Base-by-base conservation (phyloP, 2,329 filamentous ascomycete genomes). In the Aplosporella prunicola region DNA sequence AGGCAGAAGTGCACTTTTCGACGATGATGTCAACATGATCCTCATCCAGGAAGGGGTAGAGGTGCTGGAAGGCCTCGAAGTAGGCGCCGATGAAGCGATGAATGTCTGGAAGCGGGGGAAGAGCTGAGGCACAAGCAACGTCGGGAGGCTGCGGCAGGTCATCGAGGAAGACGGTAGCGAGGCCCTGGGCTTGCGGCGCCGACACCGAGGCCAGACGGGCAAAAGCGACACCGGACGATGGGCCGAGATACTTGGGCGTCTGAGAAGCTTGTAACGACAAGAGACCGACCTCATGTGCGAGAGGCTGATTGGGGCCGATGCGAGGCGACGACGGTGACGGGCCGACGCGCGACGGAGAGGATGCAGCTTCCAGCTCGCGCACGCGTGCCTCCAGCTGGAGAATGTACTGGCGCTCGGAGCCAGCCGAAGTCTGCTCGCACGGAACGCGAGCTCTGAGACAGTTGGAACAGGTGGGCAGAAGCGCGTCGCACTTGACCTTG, bases 211-310 rank as follows among this genome's bases (percentile, higher is more conserved):
- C 61, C 3, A 71, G 54, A 1, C 67, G 64, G 2, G 69, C 68
- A 9, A 74, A 60, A 27, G 71, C 71, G 39, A 70, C 71, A 1
- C 71, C 71, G 24, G 70, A 74, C 0, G 71, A 74, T 2, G 71
- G 71, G 0, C 71, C 71, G 10, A 74, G 67, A 32, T 74, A 74
- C 40, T 67, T 59, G 3, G 64, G 65, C 14, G 69, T 67, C 28
- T 61, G 57, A 16, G 63, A 67, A 3, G 58, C 58, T 2, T 65
- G 67, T 1, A 74, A 53, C 0, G 70, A 71, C 0, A 74, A 61
- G 10, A 74, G 47, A 0, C 71, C 71, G 11, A 74, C 71, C 43
- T 74, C 68, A 42, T 74, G 69, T 2, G 67, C 63, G 2, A 63
- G 47, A 17, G 34, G 34, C 34, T 36, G 34, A 10, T 36, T 27